phyloP scores from a whole-genome alignment of 495 filamentous ascomycete genomes.

The Hamigera avellanea region DNA sequence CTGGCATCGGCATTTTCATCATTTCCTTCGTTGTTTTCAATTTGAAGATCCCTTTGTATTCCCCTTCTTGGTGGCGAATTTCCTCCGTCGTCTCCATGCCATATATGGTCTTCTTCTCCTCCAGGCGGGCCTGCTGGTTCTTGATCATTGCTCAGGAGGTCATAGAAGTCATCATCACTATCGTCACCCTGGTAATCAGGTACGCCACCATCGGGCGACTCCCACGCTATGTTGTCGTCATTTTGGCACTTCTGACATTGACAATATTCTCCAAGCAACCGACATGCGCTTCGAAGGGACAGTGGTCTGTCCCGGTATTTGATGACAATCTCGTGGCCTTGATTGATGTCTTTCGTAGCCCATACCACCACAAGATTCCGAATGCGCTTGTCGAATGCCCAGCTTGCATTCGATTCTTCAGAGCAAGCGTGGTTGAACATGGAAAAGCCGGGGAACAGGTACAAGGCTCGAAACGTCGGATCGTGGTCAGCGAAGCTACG shows the following conservation, averaged over 20 bases:
- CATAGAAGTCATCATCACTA: too few relatives aligned
- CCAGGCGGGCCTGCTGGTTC: too few relatives aligned
- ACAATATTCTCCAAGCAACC: not conserved
- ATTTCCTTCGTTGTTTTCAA: too few relatives aligned
- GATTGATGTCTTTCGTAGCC: constrained; percentile 12
- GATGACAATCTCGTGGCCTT: constrained; percentile 19
- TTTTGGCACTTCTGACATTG: not conserved
- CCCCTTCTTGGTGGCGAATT: too few relatives aligned
- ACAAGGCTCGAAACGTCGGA: constrained; percentile 14
- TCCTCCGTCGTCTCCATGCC: too few relatives aligned
- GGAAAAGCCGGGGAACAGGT: constrained; percentile 21
- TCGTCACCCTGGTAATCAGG: too few relatives aligned
- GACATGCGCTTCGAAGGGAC: not conserved
- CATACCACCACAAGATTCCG: constrained; percentile 21
- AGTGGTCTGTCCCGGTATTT: constrained; percentile 7
- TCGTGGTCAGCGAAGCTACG: constrained; percentile 5
- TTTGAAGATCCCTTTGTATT: too few relatives aligned
- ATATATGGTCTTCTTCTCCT: too few relatives aligned
- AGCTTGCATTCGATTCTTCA: constrained; percentile 11
- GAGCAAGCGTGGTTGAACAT: constrained; percentile 23
- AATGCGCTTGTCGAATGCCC: constrained; percentile 13
- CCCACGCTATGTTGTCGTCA: too few relatives aligned
- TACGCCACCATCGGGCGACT: too few relatives aligned
- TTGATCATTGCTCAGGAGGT: too few relatives aligned
- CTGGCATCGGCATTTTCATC: too few relatives aligned